Evolutionary conservation across 164 flowering plant genomes (phyloP).

Genomic region (Amborella trichopoda): DNA sequence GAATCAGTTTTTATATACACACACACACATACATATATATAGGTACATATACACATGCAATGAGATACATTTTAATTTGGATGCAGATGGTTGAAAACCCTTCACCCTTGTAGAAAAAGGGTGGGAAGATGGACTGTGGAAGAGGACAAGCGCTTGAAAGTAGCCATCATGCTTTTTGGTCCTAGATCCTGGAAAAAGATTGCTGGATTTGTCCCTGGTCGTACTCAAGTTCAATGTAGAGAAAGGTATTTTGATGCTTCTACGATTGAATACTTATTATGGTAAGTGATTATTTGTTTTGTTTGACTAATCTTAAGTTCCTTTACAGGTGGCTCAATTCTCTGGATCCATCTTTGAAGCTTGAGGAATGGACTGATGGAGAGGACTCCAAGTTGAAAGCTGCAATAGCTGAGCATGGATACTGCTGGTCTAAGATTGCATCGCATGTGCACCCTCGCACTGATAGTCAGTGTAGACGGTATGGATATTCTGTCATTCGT

Average conservation of each 20-base stretch:
- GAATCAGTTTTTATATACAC: too few relatives aligned
- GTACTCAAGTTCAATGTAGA: slow-evolving; percentile 82
- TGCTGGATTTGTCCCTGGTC: slow-evolving; percentile 71
- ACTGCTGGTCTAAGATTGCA: slow-evolving; percentile 86
- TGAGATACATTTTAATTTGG: not conserved
- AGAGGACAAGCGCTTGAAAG: slow-evolving; percentile 75
- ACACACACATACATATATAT: too few relatives aligned
- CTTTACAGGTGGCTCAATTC: slow-evolving; percentile 68
- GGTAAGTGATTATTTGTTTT: not conserved
- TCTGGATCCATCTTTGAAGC: slow-evolving; percentile 70
- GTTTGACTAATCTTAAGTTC: slow-evolving; percentile 5
- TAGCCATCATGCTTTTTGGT: slow-evolving; percentile 70
- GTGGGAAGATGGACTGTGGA: slow-evolving; percentile 64
- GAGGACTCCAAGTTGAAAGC: slow-evolving; percentile 55
- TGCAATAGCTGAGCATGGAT: slow-evolving; percentile 49
- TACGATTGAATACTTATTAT: not conserved
- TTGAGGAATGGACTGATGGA: slow-evolving; percentile 61
- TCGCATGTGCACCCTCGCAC: slow-evolving; percentile 63
- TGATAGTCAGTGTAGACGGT: slow-evolving; percentile 83
- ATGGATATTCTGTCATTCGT: too few relatives aligned
- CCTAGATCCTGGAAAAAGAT: slow-evolving; percentile 70
- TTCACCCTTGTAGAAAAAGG: slow-evolving; percentile 54
- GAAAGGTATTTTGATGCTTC: slow-evolving; percentile 64
- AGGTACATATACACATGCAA: too few relatives aligned
- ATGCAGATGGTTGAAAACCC: slow-evolving; percentile 77